Conservation (phyloP, 2,329 filamentous ascomycete genomes). For the Fusarium mexicanum region DNA sequence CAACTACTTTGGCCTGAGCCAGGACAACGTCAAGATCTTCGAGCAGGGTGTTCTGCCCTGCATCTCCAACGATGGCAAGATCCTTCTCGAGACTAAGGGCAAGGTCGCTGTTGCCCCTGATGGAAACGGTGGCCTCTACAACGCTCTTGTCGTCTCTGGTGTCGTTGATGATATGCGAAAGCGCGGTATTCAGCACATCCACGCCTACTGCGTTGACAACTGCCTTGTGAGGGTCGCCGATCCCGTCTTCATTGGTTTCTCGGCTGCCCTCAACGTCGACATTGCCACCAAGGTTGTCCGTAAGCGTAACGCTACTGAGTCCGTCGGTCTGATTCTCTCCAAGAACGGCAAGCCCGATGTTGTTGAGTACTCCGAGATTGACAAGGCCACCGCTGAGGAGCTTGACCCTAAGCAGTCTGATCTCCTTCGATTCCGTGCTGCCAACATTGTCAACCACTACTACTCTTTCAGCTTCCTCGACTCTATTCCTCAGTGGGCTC, state of each 20-base stretch:
- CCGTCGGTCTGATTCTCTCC: slow-evolving; percentile 90
- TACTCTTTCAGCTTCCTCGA: slow-evolving; percentile 95
- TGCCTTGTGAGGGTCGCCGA: slow-evolving; percentile 99
- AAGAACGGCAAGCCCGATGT: slow-evolving; percentile 98
- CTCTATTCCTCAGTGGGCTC: slow-evolving; percentile 85
- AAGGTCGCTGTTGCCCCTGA: slow-evolving; percentile 95
- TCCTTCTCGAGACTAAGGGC: slow-evolving; percentile 88
- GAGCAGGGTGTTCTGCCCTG: slow-evolving; percentile 97
- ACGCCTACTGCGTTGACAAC: slow-evolving; percentile 99
- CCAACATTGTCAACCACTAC: slow-evolving; percentile 99
- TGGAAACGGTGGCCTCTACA: slow-evolving; percentile 96
- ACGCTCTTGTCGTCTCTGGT: slow-evolving; percentile 82
- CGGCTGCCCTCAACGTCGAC: slow-evolving; percentile 86
- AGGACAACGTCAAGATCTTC: slow-evolving; percentile 90
- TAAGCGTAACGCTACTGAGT: slow-evolving; percentile 96
- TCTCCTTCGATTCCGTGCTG: slow-evolving; percentile 93
- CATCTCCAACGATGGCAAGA: slow-evolving; percentile 98
- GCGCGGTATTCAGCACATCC: slow-evolving; percentile 92
- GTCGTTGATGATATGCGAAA: slow-evolving; percentile 88
- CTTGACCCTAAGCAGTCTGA: slow-evolving; percentile 82
- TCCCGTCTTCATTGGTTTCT: slow-evolving; percentile 93
- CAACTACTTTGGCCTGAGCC: slow-evolving; percentile 87
- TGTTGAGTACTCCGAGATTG: slow-evolving; percentile 98
- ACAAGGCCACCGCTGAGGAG: slow-evolving; percentile 86
- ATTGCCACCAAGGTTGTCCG: slow-evolving; percentile 99